phyloP scores from a whole-genome alignment of 306 rosid genomes.

The Cucurbita maxima region DNA sequence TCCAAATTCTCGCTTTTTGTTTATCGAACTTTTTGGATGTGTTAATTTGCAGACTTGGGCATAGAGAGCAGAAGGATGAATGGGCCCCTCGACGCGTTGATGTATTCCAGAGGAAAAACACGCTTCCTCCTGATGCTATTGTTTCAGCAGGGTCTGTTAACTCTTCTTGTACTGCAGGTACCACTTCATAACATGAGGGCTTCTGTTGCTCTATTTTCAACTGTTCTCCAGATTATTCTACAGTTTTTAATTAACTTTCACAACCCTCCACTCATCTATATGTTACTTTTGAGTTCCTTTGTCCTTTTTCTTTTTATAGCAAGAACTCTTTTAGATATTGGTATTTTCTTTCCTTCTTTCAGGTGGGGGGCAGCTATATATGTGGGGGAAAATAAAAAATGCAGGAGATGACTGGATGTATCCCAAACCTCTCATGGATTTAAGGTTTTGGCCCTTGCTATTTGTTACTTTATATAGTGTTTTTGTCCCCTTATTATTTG shows the following conservation, averaged over 20 bases:
- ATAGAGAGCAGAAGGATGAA: slow-evolving; percentile 99
- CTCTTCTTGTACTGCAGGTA: slow-evolving; percentile 92
- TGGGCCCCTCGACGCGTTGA: slow-evolving; percentile 88
- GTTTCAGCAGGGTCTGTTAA: slow-evolving; percentile 82
- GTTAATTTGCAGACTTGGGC: slow-evolving; percentile 65
- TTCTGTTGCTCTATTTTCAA: background rate
- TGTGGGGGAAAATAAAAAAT: slow-evolving; percentile 92
- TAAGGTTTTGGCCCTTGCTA: slow-evolving; percentile 43
- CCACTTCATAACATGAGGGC: background rate
- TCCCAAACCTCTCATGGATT: slow-evolving; percentile 95
- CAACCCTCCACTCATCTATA: background rate
- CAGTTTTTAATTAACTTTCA: background rate
- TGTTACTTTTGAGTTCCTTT: background rate
- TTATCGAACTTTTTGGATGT: slow-evolving; percentile 1
- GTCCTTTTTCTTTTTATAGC: background rate
- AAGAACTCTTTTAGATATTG: background rate
- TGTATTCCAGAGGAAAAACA: slow-evolving; percentile 52
- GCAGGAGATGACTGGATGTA: slow-evolving; percentile 99
- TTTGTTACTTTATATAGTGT: background rate
- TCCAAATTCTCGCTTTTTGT: background rate
- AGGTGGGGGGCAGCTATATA: slow-evolving; percentile 94
- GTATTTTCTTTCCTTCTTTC: slow-evolving; percentile 23
- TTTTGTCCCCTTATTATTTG: background rate
- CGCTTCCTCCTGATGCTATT: slow-evolving; percentile 65
- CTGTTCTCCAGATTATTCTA: background rate